phyloP scores from a whole-genome alignment of 495 filamentous ascomycete species.

The Aspergillus leporis region DNA sequence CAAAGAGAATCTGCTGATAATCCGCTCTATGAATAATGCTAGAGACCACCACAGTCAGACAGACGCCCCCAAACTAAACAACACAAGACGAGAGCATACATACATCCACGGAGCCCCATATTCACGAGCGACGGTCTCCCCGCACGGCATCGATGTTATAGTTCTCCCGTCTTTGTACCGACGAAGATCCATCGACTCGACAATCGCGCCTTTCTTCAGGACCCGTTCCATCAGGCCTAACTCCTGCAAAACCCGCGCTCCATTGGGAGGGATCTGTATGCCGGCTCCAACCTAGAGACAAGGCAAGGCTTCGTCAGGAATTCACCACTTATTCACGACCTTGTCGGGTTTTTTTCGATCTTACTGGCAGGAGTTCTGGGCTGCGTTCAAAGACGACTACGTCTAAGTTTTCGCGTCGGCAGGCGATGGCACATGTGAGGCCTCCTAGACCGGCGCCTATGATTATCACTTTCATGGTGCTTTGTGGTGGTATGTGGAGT shows the following conservation, averaged over 20 bases:
- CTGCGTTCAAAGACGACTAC: conserved; percentile 61
- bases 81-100: neutral
- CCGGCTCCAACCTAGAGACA: conserved; percentile 47
- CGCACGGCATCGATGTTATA: conserved; percentile 32
- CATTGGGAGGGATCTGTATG: conserved; percentile 57
- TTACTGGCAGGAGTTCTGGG: conserved; percentile 33
- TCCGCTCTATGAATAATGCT: conserved; percentile 55
- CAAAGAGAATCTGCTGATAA: conserved; percentile 47
- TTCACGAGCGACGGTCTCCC: conserved; percentile 17
- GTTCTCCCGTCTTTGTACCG: conserved; percentile 53
- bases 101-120: conserved; percentile 30
- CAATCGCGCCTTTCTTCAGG: conserved; percentile 41
- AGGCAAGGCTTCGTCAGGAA: neutral
- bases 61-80: neutral
- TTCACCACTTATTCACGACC: neutral
- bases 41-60: neutral
- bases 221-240: conserved; percentile 50
- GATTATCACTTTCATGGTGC: conserved; percentile 38
- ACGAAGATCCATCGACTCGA: conserved; percentile 50
- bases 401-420: conserved; percentile 52
- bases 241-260: conserved; percentile 40
- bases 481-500: too few relatives aligned
- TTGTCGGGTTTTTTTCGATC: too few relatives aligned
- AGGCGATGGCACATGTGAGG: conserved; percentile 56
- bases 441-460: conserved; percentile 55